Conservation (phyloP, 805 yeast genomes). For the Candida koratica region DNA sequence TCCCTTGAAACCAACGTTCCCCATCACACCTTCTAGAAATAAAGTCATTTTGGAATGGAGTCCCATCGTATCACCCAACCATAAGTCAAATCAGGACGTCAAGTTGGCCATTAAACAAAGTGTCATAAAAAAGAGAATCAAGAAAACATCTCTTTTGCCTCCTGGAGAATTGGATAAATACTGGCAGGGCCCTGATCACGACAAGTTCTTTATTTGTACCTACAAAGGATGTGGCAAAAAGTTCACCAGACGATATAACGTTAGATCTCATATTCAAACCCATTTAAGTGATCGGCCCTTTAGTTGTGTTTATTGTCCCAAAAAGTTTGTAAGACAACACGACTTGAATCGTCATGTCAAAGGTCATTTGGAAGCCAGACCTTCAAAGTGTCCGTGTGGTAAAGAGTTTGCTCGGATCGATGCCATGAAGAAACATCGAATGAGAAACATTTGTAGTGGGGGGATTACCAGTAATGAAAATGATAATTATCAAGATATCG, state of each 20-base stretch:
- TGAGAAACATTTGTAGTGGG: conserved; percentile 77
- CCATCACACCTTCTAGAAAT: conserved; percentile 34
- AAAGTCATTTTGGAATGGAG: conserved; percentile 39
- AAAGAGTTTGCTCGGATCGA: conserved; percentile 87
- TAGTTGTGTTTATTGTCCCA: conserved; percentile 69
- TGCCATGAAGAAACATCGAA: conserved; percentile 77
- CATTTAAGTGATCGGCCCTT: conserved; percentile 94
- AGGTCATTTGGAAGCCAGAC: conserved; percentile 73
- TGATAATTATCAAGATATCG: background rate
- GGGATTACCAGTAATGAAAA: conserved; percentile 37
- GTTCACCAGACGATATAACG: conserved; percentile 86
- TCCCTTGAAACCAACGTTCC: conserved; percentile 32
- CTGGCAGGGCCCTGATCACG: conserved; percentile 73
- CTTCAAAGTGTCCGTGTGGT: conserved; percentile 82
- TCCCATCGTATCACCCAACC: conserved; percentile 40
- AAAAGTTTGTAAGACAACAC: conserved; percentile 91
- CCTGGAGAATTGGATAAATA: conserved; percentile 86
- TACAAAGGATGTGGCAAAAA: conserved; percentile 76
- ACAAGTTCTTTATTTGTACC: conserved; percentile 68
- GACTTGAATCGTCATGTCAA: conserved; percentile 87
- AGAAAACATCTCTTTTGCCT: conserved; percentile 68
- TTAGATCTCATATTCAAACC: conserved; percentile 93
- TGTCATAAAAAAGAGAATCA: conserved; percentile 47
- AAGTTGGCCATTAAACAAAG: conserved; percentile 39
- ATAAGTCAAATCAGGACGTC: conserved; percentile 21